Percentiles rank a stretch among this genome's conserved stretches.
phyloP scores from a whole-genome alignment of 225 moss, liverwort and hornwort species.

The Polytrichum formosum region DNA sequence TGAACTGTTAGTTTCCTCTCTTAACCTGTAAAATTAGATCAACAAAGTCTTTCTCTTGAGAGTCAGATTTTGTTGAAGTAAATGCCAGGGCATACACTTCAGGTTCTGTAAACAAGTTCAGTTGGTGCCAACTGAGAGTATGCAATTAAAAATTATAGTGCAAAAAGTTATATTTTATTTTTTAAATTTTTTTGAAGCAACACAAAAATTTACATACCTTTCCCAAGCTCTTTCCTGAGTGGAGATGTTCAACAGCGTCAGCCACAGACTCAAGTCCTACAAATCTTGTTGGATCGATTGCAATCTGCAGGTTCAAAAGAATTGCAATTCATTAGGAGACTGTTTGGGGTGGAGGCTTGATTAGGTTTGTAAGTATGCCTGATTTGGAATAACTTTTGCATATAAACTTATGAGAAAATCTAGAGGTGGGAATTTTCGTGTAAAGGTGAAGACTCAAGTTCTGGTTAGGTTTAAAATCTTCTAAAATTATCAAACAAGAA shows the following conservation, averaged over 20 bases:
- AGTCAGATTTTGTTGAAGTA: too few relatives aligned
- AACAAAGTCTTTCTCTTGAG: too few relatives aligned
- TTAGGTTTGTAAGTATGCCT: neutral
- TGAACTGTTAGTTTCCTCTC: too few relatives aligned
- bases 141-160: too few relatives aligned
- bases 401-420: too few relatives aligned
- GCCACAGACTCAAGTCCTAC: conserved; percentile 68
- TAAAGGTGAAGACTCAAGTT: conserved; percentile 1
- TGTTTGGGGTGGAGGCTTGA: too few relatives aligned
- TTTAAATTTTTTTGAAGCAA: too few relatives aligned
- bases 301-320: conserved; percentile 36
- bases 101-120: too few relatives aligned
- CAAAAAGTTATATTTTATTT: too few relatives aligned
- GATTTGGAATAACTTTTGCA: neutral
- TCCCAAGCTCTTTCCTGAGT: conserved; percentile 83
- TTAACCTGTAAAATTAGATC: too few relatives aligned
- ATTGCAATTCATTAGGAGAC: neutral
- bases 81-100: too few relatives aligned
- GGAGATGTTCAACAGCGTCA: conserved; percentile 89
- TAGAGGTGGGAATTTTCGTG: neutral
- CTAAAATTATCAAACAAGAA: conserved; percentile 35
- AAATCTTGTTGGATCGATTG: conserved; percentile 75
- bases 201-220: conserved; percentile 44
- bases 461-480: conserved; percentile 29
- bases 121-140: too few relatives aligned